These are phyloP conservation scores for Coemansia sp. DNA, from an alignment of 192 early-diverging fungal species.

Conservation along the genomic window DNA sequence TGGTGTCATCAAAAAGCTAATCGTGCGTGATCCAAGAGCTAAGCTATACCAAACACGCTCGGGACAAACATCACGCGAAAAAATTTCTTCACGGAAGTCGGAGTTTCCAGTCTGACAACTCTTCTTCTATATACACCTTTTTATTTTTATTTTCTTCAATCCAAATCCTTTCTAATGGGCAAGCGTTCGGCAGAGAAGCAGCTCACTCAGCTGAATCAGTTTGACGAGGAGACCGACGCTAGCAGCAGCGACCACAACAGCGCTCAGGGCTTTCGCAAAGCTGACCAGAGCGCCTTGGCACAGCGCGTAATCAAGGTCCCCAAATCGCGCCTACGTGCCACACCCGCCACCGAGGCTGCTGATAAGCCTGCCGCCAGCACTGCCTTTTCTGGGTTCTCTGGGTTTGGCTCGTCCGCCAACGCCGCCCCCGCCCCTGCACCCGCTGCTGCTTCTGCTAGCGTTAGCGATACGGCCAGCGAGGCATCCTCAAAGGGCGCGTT, in stretches of 20 bases:
- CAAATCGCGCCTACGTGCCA: constrained; percentile 42
- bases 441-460: not conserved
- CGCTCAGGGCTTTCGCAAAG: constrained; percentile 21
- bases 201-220: constrained; percentile 54
- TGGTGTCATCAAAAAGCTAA: not conserved
- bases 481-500: constrained; percentile 17
- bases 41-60: not conserved
- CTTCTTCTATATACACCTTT: not conserved
- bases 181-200: constrained; percentile 53
- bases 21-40: not conserved
- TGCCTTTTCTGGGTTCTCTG: constrained; percentile 29
- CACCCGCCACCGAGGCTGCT: not conserved
- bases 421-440: not conserved
- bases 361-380: constrained; percentile 4
- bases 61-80: not conserved
- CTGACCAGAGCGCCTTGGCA: constrained; percentile 21
- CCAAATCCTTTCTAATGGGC: constrained; percentile 22
- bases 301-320: constrained; percentile 47
- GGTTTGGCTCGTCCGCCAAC: constrained; percentile 20
- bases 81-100: not conserved
- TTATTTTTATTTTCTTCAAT: not conserved
- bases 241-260: constrained; percentile 4
- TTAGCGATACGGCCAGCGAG: constrained; percentile 5
- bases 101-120: not conserved
- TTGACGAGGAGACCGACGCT: constrained; percentile 36